Percentiles rank a stretch among this genome's conserved stretches.
Evolutionary conservation across 345 rosid species (phyloP).

Genomic region (sweet orange (Citrus sinensis)): DNA sequence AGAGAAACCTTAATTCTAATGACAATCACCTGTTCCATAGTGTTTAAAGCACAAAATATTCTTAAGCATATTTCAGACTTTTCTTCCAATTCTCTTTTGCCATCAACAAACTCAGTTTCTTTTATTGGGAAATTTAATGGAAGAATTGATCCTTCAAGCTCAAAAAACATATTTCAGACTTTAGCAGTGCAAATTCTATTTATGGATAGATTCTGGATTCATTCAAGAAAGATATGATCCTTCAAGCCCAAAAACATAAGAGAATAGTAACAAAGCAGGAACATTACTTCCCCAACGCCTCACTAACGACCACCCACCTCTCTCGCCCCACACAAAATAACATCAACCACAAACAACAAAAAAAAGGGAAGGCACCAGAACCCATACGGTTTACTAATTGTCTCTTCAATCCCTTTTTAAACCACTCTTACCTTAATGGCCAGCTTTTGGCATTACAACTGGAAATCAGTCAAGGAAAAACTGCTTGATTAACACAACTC

Average conservation of each 20-base stretch:
- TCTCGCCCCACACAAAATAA: too few relatives aligned
- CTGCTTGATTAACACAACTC: neutral
- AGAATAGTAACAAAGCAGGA: neutral
- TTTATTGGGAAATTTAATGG: neutral
- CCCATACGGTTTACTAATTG: neutral
- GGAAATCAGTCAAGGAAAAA: neutral
- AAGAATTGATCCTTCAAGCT: neutral
- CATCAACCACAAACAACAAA: too few relatives aligned
- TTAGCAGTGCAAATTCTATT: neutral
- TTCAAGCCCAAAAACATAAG: neutral
- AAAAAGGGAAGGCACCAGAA: neutral
- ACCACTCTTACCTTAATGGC: neutral
- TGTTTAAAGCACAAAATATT: constrained; percentile 1
- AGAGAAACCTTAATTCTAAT: constrained; percentile 2
- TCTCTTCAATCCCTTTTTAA: neutral
- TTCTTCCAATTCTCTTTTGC: neutral
- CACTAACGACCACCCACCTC: too few relatives aligned
- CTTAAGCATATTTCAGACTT: neutral
- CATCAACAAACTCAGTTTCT: neutral
- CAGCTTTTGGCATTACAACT: neutral
- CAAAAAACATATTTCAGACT: too few relatives aligned
- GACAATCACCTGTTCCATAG: neutral
- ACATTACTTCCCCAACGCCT: neutral
- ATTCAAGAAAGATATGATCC: neutral
- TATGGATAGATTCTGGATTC: neutral